Evolutionary conservation across 352 stramenopile genomes (phyloP), one percentile per base, ranked within the genome.

Genomic region (Peronospora belbahrii): DNA sequence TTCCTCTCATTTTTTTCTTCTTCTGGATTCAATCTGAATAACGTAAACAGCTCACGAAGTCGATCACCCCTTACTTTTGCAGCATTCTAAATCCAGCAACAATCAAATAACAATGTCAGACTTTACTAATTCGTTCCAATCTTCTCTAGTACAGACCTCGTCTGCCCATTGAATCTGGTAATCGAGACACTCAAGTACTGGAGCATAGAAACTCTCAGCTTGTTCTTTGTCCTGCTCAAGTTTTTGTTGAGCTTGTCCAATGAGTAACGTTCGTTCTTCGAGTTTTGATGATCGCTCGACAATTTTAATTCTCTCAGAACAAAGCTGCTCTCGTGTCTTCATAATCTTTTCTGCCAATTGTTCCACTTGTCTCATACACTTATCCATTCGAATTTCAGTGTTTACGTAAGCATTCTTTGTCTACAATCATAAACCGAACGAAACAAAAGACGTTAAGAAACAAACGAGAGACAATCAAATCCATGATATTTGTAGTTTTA

Each of bases 271-370:
- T 6, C 62, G 64, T 34, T 71, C 48, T 22, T 88, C 74, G 13
- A 88, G 52, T 31, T 50, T 66, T 8, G 59, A 68, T 11, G 74
- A 66, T 15, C 64, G 63, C 44, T 86, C 73, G 24, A 86, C 65
- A 10, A 85, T 41, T 15, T 63, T 59, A 23, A 86, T 78, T 13
- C 77, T 66, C 52, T 86, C 74, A 62, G 59, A 71, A 59, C 77
- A 88, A 18, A 88, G 66, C 44, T 73, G 43, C 45, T 88, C 74
- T 31, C 77, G 61, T 6, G 70, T 78, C 50, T 78, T 82, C 62
- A 88, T 85, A 36, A 88, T 70, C n/a, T 46, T 63, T 24, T 83
- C 67, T 6, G 74, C 60, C 39, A 86, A 40, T 2, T 50, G 37
- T 17, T 84, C 72, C n/a, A 88, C 72, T 11, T 66, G 45, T 30